Conservation (phyloP, 352 stramenopile species). For the Thalassiosira oceanica region DNA sequence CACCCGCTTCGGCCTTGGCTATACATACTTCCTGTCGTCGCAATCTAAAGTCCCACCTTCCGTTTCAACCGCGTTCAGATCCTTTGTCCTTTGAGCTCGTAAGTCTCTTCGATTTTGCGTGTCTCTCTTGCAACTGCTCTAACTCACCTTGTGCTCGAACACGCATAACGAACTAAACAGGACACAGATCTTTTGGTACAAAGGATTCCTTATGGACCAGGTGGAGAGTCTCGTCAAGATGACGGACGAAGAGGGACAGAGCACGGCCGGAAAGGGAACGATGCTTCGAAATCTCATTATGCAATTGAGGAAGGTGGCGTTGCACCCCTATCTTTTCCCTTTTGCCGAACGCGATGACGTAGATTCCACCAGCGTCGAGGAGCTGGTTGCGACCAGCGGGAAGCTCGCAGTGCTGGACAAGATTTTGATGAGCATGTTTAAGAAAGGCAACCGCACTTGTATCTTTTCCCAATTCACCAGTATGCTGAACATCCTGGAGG, state of each 20-base stretch:
- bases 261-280: not conserved
- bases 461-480: constrained; percentile 99
- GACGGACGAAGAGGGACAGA: constrained; percentile 9
- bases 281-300: constrained; percentile 96
- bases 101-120: too few relatives aligned
- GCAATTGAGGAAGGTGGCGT: constrained; percentile 99
- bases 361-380: constrained; percentile 83
- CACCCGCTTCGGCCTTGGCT: too few relatives aligned
- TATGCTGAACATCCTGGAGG: constrained; percentile 99
- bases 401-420: constrained; percentile 98
- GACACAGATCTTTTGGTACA: constrained; percentile 97
- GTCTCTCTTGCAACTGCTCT: too few relatives aligned
- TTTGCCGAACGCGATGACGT: too few relatives aligned
- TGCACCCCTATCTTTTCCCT: constrained; percentile 99
- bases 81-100: too few relatives aligned
- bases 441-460: constrained; percentile 91
- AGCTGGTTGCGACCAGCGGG: constrained; percentile 85
- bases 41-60: too few relatives aligned
- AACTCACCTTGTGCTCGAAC: too few relatives aligned
- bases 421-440: constrained; percentile 95
- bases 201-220: constrained; percentile 89
- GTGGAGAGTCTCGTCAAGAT: constrained; percentile 34
- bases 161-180: too few relatives aligned
- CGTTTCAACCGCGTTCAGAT: too few relatives aligned
- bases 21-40: too few relatives aligned